Base-by-base conservation (phyloP, 2,329 filamentous ascomycete genomes). In the Myriosclerotinia curreyana region DNA sequence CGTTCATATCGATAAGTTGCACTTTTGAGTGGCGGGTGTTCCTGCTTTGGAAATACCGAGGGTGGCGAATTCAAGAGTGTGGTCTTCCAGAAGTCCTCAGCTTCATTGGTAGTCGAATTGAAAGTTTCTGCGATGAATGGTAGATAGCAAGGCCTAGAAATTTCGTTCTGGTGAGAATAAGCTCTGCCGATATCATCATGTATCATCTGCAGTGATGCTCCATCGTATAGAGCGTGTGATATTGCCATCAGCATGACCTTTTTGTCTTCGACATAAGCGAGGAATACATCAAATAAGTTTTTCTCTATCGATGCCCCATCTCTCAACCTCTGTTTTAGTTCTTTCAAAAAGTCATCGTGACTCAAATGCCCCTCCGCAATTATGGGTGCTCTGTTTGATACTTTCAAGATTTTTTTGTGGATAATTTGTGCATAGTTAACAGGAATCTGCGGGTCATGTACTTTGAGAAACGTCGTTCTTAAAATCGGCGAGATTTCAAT, bases 141-240 rank as follows among this genome's bases (percentile, higher is more conserved):
- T 46, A 83, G 78, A 44, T 85, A 83, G 0, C 78, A 74, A 12
- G 80, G 78, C 5, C 86, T 40, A 1, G 74, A 46, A 3, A 70
- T 68, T 14, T 78, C 73, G 0, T 74, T 67, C 6, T 31, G 2
- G 5, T 78, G 78, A 5, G 78, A 55, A 67, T 96, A 96, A 1
- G 87, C 85, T n/a, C 76, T 78, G 20, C 81, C 75, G 0, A 96
- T 82, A 71, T 95, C 86, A 51, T 82, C 79, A 70, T 95, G 91
- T 1, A 97, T 76, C 20, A 96, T 77, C 4, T 81, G 79, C 15
- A 97, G 81, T 3, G 92, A 96, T 84, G 88, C 92, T 0, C 93
- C 93, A 72, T 97, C 93, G 69, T 97, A 97, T 25, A 96, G 80
- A 1, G 92, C 91, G 75, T 97, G 93, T 0, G 92, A 83, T 48